Base-by-base conservation (phyloP, 768 basidiomycete genomes). In the Austroboletus eburneus region DNA sequence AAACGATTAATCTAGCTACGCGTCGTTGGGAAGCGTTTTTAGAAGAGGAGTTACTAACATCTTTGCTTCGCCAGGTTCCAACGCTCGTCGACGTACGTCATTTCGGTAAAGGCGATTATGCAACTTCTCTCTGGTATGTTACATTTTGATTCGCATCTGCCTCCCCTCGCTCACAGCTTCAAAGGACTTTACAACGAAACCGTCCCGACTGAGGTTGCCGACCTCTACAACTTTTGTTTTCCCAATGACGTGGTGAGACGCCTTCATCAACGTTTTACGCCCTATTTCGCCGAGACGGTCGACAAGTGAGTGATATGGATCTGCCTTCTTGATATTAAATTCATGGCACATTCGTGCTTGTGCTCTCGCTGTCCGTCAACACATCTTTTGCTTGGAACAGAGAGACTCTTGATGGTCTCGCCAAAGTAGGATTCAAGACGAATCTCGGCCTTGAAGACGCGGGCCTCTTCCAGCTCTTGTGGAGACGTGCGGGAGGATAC, bases 401-500 rank as follows among this genome's bases (percentile, higher is more conserved):
- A 50, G 70, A 73, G 17, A 47, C 80, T 16, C 71, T 85, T 1
- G 77, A 83, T 4, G 81, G 73, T 7, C 69, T 89, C 14, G 64
- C 71, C 30, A 71, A 70, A 48, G 69, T 68, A 3, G 85, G 86
- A 5, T 88, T 86, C 69, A 74, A 72, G 46, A 55, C 71, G 12
- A 77, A 73, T 37, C 54, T 61, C 7, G 84, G 83, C 8, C 69
- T 68, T 27, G 74, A 79, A 6, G 76, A 69, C 17, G 67, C 75
- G 1, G 84, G 85, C 0, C 71, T 79, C 49, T 46, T 75, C 9
- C 63, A 75, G 35, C 62, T 78, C 17, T 75, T 73, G 13, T 77
- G 71, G 59, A 61, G 59, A 8, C 71, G 69, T 35, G 77, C 66
- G 0, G 83, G 83, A 21, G 83, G 86, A 6, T 87, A 82, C 62